Base-by-base conservation (phyloP, 108 stramenopile genomes). In the Cyclotella baltica region DNA sequence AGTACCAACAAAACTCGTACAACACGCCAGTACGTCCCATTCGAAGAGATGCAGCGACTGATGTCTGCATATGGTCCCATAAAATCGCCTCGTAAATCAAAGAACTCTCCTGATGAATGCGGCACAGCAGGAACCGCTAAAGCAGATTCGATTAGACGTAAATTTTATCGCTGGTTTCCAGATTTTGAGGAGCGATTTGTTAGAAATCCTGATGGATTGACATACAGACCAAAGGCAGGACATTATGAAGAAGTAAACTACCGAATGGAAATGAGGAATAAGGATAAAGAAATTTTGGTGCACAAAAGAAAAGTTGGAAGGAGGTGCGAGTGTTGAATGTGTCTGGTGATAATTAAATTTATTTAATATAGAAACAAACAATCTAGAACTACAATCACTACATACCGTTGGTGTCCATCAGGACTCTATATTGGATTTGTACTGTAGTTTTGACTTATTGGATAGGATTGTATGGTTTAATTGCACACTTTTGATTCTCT, bases 91-190 rank as follows among this genome's bases (percentile, higher is more conserved):
- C 67, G 51, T 4, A 68, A 34, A 20, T 19, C 50, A 2, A 68
- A 53, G 34, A 18, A 13, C 40, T 43, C 29, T 13, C 28, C 51
- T 16, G 33, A 68, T 33, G 59, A 62, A 36, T 16, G 31, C 20
- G 59, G 34, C 51, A 51, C 67, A 34, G 51, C 15, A 16, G 43
- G 43, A 65, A 47, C 22, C 46, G 37, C 37, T 10, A 56, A 70
- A 37, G 22, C 31, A 9, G 47, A 57, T n/a, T 70, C 70, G 15
- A 40, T 70, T 1, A 36, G 25, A 40, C 18, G 70, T 4, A 70
- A 57, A 38, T 70, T 70, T 27, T 70, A 70, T 25, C 33, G 70
- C 6, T 70, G 70, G 70, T 70, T 70, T 40, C 70, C 70, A 37
- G 70, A 70, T 25, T 70, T 70, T 27, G 55, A 70, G 13, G 36